Percentiles rank a stretch among this genome's conserved stretches.
Conservation (phyloP, 148 eudicot species). For the Gaultheria prostrata region DNA sequence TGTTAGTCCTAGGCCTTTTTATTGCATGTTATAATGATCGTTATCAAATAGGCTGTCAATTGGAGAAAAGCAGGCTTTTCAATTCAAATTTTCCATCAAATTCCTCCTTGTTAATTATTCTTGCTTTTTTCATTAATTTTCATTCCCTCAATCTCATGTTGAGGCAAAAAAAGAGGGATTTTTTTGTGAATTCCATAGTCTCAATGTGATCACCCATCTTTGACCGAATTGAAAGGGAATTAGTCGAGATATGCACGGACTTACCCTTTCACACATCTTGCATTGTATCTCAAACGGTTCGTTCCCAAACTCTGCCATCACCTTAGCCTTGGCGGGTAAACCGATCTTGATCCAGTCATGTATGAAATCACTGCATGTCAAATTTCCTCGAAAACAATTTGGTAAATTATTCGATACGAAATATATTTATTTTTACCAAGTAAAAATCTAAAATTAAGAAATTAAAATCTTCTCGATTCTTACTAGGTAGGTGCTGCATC, state of each 20-base stretch:
- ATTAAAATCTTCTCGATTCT: neutral
- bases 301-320: neutral
- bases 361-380: slow-evolving; percentile 28
- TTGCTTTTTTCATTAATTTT: neutral
- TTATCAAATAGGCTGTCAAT: neutral
- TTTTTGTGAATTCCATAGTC: too few relatives aligned
- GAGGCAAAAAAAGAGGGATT: neutral
- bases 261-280: neutral
- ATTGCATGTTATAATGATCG: too few relatives aligned
- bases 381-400: neutral
- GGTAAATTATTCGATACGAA: neutral
- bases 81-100: neutral
- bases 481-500: slow-evolving; percentile 17
- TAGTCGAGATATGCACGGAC: too few relatives aligned
- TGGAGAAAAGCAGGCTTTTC: neutral
- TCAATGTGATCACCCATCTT: too few relatives aligned
- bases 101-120: neutral
- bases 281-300: neutral
- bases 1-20: too few relatives aligned
- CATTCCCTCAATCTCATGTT: neutral
- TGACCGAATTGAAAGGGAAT: too few relatives aligned
- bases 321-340: slow-evolving; percentile 24
- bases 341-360: slow-evolving; percentile 33
- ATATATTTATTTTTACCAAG: neutral
- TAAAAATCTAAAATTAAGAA: too few relatives aligned